phyloP scores from a whole-genome alignment of 352 stramenopile genomes.

The Phytophthora vignae region DNA sequence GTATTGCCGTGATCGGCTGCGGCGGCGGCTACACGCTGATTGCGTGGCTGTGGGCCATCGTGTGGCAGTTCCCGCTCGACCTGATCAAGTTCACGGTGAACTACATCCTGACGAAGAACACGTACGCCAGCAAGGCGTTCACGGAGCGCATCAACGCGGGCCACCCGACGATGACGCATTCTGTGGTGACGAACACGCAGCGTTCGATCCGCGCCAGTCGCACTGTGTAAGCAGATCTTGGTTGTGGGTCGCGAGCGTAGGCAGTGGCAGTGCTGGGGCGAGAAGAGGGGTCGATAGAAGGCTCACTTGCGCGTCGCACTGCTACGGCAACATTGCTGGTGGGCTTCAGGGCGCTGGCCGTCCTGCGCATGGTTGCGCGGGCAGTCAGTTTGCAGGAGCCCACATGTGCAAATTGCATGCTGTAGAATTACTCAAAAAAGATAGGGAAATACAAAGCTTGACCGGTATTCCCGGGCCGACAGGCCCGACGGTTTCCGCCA shows the following conservation, averaged over 20 bases:
- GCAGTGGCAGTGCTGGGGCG: constrained; percentile 9
- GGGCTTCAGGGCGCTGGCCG: neutral
- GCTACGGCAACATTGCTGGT: constrained; percentile 9
- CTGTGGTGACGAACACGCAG: constrained; percentile 64
- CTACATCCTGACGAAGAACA: constrained; percentile 68
- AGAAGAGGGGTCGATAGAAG: constrained; percentile 29
- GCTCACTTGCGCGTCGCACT: constrained; percentile 3
- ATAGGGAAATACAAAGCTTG: constrained; percentile 31
- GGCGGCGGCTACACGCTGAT: constrained; percentile 68
- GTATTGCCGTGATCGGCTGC: too few relatives aligned
- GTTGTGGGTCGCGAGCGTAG: neutral
- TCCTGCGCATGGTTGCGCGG: constrained; percentile 1
- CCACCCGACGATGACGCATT: constrained; percentile 73
- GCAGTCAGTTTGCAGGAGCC: neutral
- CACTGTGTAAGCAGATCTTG: constrained; percentile 52
- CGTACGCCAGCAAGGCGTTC: constrained; percentile 72
- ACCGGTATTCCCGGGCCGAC: too few relatives aligned
- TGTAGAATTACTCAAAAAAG: constrained; percentile 43
- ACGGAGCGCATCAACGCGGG: constrained; percentile 80
- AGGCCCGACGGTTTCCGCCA: too few relatives aligned
- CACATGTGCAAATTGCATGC: constrained; percentile 22
- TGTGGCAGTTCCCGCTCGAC: constrained; percentile 82
- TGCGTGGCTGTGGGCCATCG: constrained; percentile 70
- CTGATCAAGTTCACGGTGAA: constrained; percentile 79
- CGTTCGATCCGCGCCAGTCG: constrained; percentile 73